phyloP scores from a whole-genome alignment of 441 rosid species.

The Brassica hybrid region DNA sequence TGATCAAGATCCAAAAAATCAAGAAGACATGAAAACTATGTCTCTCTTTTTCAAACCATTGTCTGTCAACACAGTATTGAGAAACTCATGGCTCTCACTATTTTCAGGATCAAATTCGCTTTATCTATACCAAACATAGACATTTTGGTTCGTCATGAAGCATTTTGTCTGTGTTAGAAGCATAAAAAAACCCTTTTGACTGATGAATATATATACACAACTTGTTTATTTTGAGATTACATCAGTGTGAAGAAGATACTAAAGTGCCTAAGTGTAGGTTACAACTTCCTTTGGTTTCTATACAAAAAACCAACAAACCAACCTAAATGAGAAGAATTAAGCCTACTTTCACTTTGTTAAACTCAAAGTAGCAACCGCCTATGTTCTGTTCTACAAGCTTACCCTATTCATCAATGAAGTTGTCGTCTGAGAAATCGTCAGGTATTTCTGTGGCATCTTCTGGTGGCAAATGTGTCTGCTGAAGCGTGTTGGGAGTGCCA shows the following conservation, averaged over 20 bases:
- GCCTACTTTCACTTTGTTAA: slow-evolving; percentile 43
- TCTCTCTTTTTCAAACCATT: no score
- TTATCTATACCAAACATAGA: no score
- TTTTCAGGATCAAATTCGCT: no score
- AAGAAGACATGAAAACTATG: slow-evolving; percentile 9
- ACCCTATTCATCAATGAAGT: slow-evolving; percentile 63
- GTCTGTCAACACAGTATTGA: no score
- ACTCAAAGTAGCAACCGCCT: slow-evolving; percentile 45
- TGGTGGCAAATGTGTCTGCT: slow-evolving; percentile 27
- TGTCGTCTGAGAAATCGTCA: slow-evolving; percentile 65
- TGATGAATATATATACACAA: background rate
- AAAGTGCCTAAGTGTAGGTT: background rate
- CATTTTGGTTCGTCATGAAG: no score
- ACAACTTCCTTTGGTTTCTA: slow-evolving; percentile 10
- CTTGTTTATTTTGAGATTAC: background rate
- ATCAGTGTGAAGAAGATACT: background rate
- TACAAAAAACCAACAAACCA: slow-evolving; percentile 26
- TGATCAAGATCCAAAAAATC: slow-evolving; percentile 48
- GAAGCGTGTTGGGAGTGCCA: background rate
- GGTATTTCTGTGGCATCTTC: slow-evolving; percentile 69
- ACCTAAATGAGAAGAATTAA: slow-evolving; percentile 24
- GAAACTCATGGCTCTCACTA: no score
- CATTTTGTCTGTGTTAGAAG: background rate
- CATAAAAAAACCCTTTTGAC: background rate
- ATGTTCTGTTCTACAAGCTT: slow-evolving; percentile 63